phyloP scores from a whole-genome alignment of 163 green algal genomes.

The Chlamydomonas reinhardtii region DNA sequence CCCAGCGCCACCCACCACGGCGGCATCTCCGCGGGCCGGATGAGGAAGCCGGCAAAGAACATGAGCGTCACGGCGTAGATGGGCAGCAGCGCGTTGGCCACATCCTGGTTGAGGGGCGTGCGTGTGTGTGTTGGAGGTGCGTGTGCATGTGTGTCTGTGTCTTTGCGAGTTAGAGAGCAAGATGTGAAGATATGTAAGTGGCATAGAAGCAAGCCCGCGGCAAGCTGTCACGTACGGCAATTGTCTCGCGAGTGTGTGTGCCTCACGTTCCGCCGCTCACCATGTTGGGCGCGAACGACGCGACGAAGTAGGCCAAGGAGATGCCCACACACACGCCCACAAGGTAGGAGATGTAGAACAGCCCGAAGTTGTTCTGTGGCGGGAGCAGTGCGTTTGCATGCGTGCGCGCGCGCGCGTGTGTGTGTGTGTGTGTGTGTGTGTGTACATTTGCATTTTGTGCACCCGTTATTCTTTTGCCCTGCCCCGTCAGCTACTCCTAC shows the following conservation, averaged over 20 bases:
- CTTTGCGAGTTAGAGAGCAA: not conserved
- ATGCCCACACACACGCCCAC: constrained; percentile 44
- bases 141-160: no score
- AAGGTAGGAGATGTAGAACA: constrained; percentile 50
- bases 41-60: constrained; percentile 65
- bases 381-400: not conserved
- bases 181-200: not conserved
- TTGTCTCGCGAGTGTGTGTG: no score
- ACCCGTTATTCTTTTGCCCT: no score
- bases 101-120: constrained; percentile 54
- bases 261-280: not conserved
- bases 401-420: no score
- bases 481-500: no score
- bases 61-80: constrained; percentile 64
- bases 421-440: no score
- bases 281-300: constrained; percentile 65
- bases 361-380: constrained; percentile 10
- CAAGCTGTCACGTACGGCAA: no score
- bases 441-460: no score
- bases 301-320: constrained; percentile 76
- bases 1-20: constrained; percentile 13
- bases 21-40: constrained; percentile 52
- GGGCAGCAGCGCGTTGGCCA: constrained; percentile 76
- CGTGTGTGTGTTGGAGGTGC: no score
- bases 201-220: no score